Evolutionary conservation across 768 basidiomycete genomes (phyloP).

Genomic region (Lentinus brumalis): DNA sequence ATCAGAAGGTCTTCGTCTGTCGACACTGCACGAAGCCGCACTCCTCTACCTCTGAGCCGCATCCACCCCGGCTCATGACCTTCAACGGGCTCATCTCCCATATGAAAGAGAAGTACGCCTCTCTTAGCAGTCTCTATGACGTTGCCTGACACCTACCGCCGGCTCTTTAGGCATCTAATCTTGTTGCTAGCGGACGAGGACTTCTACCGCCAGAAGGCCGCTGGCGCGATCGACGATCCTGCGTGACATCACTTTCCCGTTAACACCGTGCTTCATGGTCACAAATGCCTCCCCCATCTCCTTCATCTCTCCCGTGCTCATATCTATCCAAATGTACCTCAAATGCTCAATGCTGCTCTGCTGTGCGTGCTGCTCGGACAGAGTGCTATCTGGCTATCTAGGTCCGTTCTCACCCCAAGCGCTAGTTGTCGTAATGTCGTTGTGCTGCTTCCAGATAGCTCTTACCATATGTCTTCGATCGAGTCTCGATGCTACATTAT

Average conservation of each 20-base stretch:
- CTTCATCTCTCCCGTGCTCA: neutral
- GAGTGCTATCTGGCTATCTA: no score
- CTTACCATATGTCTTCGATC: conserved; percentile 4
- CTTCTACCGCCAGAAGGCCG: conserved; percentile 36
- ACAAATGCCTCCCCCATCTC: neutral
- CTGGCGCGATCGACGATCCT: neutral
- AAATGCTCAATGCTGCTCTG: neutral
- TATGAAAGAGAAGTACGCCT: conserved; percentile 57
- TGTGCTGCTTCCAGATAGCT: conserved; percentile 14
- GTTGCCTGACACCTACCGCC: neutral
- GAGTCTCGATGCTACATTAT: neutral
- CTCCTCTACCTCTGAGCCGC: conserved; percentile 2
- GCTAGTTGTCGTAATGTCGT: conserved; percentile 8
- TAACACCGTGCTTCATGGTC: neutral
- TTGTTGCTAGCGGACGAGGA: conserved; percentile 55
- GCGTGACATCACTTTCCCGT: neutral
- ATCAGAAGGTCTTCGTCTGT: conserved; percentile 26
- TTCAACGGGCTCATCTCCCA: conserved; percentile 67
- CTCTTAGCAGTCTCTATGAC: neutral
- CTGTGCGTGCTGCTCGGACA: no score
- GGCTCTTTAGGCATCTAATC: conserved; percentile 49
- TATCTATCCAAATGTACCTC: neutral
- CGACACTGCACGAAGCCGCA: conserved; percentile 2
- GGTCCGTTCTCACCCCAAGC: neutral
- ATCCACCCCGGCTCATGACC: conserved; percentile 35